These are phyloP conservation scores for Blastocystis sp. DNA, from an alignment of 352 stramenopile species.

Conservation along the genomic window DNA sequence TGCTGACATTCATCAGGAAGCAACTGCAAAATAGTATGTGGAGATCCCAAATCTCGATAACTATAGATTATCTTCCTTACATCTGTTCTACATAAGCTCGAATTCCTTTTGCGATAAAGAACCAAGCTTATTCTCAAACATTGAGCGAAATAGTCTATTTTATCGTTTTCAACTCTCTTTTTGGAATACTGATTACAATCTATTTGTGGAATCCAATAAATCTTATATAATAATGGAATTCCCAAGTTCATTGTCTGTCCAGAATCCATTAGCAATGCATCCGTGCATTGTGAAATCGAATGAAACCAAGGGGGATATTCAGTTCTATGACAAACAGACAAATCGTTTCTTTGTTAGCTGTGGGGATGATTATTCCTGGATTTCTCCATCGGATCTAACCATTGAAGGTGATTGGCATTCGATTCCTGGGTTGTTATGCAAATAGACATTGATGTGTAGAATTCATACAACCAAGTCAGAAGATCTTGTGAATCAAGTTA, in stretches of 20 bases:
- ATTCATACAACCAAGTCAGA: background rate
- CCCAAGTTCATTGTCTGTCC: background rate
- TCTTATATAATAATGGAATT: background rate
- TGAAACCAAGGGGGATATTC: background rate
- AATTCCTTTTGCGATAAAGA: background rate
- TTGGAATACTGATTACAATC: background rate
- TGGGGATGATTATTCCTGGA: background rate
- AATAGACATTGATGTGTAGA: background rate
- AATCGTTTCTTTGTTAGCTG: slow-evolving; percentile 41
- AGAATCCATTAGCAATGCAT: slow-evolving; percentile 20
- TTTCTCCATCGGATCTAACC: background rate
- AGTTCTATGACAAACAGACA: background rate
- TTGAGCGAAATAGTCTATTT: background rate
- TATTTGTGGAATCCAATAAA: background rate
- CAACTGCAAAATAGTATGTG: slow-evolving; percentile 40
- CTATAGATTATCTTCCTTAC: background rate
- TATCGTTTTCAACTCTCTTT: background rate
- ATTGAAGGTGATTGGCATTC: background rate
- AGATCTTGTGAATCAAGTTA: background rate
- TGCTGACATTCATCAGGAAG: slow-evolving; percentile 47
- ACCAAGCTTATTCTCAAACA: slow-evolving; percentile 8
- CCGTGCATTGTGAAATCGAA: background rate
- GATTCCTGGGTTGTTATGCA: background rate
- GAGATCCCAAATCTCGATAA: slow-evolving; percentile 2
- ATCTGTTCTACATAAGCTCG: background rate